Evolutionary conservation across 1,284 basidiomycete genomes (phyloP), one percentile per base, ranked within the genome.

Genomic region (Coriolopsis trogii): DNA sequence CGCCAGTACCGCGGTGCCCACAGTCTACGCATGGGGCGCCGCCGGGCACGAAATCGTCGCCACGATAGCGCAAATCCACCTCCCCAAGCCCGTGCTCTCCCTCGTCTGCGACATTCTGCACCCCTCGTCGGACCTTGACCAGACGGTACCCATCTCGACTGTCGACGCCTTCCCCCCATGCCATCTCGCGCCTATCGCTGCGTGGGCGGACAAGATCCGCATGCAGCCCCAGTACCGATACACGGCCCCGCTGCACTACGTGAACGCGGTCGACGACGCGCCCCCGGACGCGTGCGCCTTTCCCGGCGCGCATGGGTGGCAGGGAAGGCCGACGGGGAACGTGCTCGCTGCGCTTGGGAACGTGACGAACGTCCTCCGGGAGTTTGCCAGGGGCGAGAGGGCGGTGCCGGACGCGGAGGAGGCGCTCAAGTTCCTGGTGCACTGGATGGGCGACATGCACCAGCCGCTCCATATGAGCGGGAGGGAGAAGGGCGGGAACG

Each of bases 401-500:
- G 43, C 56, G 37, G 43, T 53, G 42, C 42, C 58, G 41, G 52
- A 53, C 38, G 20, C 78, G 4, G 77, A 79, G 60, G 85, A 88
- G 64, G 89, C 93, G 2, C 76, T 96, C 64, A 90, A 92, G 66
- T 97, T 96, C 75, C 74, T 98, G 42, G 82, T 94, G 30, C 95
- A 98, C 67, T 94, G 93, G 58, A 55, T 95, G 8, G 95, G 95
- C 0, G 95, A 97, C 66, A 77, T 95, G 77, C 94, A 96, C 65
- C 88, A 90, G 80, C 94, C 94, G 8, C 74, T 97, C 43, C 95
- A 98, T 68, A 78, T 97, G 36, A 89, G 90, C 0, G 92, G 93
- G 3, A 76, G 92, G 15, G 85, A 91, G 57, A 78, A 88, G 26
- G 94, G 95, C 2, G 94, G 94, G 1, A 97, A 97, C 64, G 81